Evolutionary conservation across 768 basidiomycete genomes (phyloP), one percentile per base, ranked within the genome.

Genomic region (Mycena vulgaris): DNA sequence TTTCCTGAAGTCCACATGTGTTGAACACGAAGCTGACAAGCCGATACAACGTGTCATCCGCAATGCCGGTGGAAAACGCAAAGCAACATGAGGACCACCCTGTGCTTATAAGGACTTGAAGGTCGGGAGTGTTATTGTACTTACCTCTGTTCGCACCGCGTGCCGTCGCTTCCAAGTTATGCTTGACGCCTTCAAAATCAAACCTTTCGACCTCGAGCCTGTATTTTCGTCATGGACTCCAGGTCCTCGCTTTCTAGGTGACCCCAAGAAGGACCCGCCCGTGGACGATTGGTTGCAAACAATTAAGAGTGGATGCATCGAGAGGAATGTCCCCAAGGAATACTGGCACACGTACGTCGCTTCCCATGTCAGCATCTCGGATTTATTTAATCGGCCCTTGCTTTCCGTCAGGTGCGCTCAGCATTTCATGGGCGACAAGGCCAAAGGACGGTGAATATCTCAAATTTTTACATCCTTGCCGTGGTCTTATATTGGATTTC

Each of bases 161-260:
- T 16, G 25, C 47, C 25, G 47, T 27, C 47, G 23, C 47, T 48
- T 45, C 35, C 45, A 40, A 58, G 49, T 57, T 66, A 89, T 94
- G 85, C 87, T 94, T 35, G 89, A 90, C 76, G 92, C 91, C 63
- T 94, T 95, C 88, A 93, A 92, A 81, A 85, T 93, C 77, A 93
- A 93, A 74, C 88, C 90, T 23, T 93, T 90, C 76, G 88, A 94
- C 83, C 88, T 94, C 71, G 88, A 90, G 72, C 91, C 93, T 27
- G 77, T 93, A 71, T 88, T 85, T 74, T 87, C 86, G 19, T 80
- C 88, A 23, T 95, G 93, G 93, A 83, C 80, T 39, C 85, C 91
- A 67, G 89, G 88, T 0, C 92, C 93, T 27, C 82, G 83, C 61
- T 95, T 94, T 76, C 80, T 83, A 66, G 93, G 93, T 23, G 89